Evolutionary conservation across 345 rosid species (phyloP), one percentile per base, ranked within the genome.

Genomic region (Sisymbrium irio): DNA sequence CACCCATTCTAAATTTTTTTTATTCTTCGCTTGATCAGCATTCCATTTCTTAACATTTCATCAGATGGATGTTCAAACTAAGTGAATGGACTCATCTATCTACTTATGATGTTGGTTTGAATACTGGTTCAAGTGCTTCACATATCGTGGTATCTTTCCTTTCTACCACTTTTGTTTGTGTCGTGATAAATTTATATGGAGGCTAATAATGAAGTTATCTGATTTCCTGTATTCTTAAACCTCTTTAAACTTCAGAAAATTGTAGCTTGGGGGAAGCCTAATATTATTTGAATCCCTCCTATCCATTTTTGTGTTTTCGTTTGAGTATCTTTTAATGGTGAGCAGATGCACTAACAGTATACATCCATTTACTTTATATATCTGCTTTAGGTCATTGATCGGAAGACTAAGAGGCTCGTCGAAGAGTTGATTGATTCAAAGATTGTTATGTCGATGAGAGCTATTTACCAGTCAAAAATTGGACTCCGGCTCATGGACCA

Each of bases 1-100:
- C 17, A 45, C 53, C 58, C 35, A 56, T 10, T 62, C 9, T 35
- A 15, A 58, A 35, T 3, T 19, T 40, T 12, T 36, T 19, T 6
- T 60, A 44, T 82, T 49, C 18, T 39, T 25, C n/a, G 46, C 45
- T 71, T 71, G 63, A 36, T 61, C 47, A 42, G 30, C 56, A 57
- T 51, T 33, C 36, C 20, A 32, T 4, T 61, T 54, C 20, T 46
- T 67, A 59, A 32, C 50, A 51, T 71, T 51, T 76, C 8, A 14
- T 39, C 69, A 93, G 98, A 83, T 93, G 98, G 98, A 84, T 89
- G 80, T 90, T 93, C 77, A 93, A 90, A 81, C 87, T 93, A 63
- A 89, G 97, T 78, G 98, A 93, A 80, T 93, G 98, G 98, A 87
- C 89, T 73, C 89, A 87, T 71, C 82, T 89, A 82, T 86, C 97